These are phyloP conservation scores for Conringia planisiliqua DNA, from an alignment of 345 rosid species.

Conservation along the genomic window DNA sequence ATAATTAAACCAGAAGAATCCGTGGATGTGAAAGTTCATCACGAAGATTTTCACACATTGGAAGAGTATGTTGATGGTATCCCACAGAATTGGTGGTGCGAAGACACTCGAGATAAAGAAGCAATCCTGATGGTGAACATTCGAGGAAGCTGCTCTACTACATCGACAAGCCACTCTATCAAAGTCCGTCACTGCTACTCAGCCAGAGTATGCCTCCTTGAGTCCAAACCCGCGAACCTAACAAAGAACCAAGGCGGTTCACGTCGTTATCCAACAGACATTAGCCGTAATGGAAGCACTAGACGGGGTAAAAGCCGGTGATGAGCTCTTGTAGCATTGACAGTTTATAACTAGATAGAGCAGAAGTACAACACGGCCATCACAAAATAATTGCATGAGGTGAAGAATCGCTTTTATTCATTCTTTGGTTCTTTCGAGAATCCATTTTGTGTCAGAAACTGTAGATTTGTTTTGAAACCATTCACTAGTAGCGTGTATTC, in stretches of 20 bases:
- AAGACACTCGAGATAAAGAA: conserved; percentile 88
- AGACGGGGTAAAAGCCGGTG: conserved; percentile 25
- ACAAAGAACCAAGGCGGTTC: conserved; percentile 40
- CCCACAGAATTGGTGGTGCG: conserved; percentile 93
- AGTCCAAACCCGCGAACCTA: conserved; percentile 25
- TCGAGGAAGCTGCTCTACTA: conserved; percentile 60
- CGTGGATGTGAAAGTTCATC: conserved; percentile 63
- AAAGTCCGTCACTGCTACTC: conserved; percentile 69
- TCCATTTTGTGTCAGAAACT: neutral
- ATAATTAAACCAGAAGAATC: conserved; percentile 57
- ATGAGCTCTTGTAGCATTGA: conserved; percentile 22
- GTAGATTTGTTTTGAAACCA: conserved; percentile 21
- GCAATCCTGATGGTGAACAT: conserved; percentile 51
- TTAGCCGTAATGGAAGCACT: conserved; percentile 26
- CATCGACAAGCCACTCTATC: conserved; percentile 46
- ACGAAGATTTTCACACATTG: conserved; percentile 66
- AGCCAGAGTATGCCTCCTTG: conserved; percentile 39
- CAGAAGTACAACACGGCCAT: conserved; percentile 16
- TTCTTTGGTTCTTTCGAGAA: conserved; percentile 29
- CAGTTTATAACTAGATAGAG: conserved; percentile 27
- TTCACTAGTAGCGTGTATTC: conserved; percentile 7
- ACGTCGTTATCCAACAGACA: conserved; percentile 18
- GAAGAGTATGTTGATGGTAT: conserved; percentile 85
- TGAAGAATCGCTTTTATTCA: conserved; percentile 13
- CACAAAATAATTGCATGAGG: conserved; percentile 14